These are phyloP conservation scores for Malus hybrid DNA, from an alignment of 331 rosid species.

Conservation along the genomic window DNA sequence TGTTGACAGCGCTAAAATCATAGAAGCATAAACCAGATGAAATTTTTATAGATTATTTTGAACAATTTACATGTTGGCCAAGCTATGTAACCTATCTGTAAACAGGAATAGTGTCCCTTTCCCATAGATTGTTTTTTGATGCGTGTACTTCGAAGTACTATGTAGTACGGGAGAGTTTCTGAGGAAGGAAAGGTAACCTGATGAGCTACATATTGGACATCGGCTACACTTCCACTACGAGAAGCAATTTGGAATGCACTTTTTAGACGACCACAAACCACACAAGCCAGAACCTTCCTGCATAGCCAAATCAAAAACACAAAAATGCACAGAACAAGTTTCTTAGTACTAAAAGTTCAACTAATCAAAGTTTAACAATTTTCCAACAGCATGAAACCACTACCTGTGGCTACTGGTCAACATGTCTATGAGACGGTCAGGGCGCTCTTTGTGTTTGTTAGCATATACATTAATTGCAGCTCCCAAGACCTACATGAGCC, in stretches of 20 bases:
- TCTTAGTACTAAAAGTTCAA: not conserved
- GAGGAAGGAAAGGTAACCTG: slow-evolving; percentile 55
- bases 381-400: not conserved
- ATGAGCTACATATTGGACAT: slow-evolving; percentile 97
- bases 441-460: slow-evolving; percentile 96
- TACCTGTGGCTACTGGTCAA: slow-evolving; percentile 97
- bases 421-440: slow-evolving; percentile 98
- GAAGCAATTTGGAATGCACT: slow-evolving; percentile 99
- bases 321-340: not conserved
- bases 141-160: no score
- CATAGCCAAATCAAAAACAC: slow-evolving; percentile 19
- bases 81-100: not conserved
- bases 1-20: not conserved
- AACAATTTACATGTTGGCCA: not conserved
- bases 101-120: not conserved
- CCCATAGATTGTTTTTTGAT: not conserved
- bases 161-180: not conserved
- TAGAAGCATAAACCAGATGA: not conserved
- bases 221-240: slow-evolving; percentile 98
- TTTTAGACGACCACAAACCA: slow-evolving; percentile 96
- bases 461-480: slow-evolving; percentile 98
- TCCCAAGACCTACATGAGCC: slow-evolving; percentile 71
- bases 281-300: slow-evolving; percentile 99
- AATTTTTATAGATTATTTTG: not conserved
- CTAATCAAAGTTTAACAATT: not conserved